Percentiles rank a stretch among this genome's conserved stretches.
Conservation (phyloP, 371 early-diverging fungal species). For the Saksenaea vasiformis region DNA sequence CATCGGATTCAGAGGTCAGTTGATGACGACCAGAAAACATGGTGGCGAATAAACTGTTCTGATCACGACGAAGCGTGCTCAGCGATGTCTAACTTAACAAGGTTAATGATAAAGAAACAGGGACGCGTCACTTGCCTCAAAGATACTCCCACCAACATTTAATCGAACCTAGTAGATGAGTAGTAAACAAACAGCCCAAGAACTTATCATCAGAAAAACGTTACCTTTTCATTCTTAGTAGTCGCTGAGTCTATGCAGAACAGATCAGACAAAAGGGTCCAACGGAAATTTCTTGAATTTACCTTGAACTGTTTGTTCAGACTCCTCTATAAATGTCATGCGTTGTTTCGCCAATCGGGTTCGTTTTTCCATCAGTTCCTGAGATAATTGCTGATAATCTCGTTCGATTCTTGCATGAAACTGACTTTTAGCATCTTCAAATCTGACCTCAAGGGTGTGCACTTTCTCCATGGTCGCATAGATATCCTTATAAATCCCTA, state of each 20-base stretch:
- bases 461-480: slow-evolving; percentile 25
- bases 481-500: slow-evolving; percentile 34
- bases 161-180: slow-evolving; percentile 21
- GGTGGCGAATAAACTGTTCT: slow-evolving; percentile 36
- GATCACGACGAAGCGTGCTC: slow-evolving; percentile 37
- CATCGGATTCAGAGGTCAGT: slow-evolving; percentile 33
- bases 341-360: slow-evolving; percentile 15
- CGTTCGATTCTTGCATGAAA: slow-evolving; percentile 26
- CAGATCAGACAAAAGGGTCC: background rate
- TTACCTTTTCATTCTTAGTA: slow-evolving; percentile 27
- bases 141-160: slow-evolving; percentile 42
- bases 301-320: slow-evolving; percentile 6
- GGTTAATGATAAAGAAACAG: background rate
- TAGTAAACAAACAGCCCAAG: background rate
- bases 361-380: slow-evolving; percentile 24
- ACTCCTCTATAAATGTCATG: slow-evolving; percentile 8
- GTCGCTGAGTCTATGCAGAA: slow-evolving; percentile 9
- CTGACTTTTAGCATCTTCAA: slow-evolving; percentile 22
- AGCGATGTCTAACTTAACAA: slow-evolving; percentile 28
- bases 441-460: slow-evolving; percentile 25
- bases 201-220: no score
- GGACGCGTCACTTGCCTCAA: slow-evolving; percentile 25
- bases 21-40: slow-evolving; percentile 48
- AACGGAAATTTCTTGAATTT: background rate
- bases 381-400: slow-evolving; percentile 29